phyloP scores from a whole-genome alignment of 805 yeast species.

The Isabelozyma pseudorhagii region DNA sequence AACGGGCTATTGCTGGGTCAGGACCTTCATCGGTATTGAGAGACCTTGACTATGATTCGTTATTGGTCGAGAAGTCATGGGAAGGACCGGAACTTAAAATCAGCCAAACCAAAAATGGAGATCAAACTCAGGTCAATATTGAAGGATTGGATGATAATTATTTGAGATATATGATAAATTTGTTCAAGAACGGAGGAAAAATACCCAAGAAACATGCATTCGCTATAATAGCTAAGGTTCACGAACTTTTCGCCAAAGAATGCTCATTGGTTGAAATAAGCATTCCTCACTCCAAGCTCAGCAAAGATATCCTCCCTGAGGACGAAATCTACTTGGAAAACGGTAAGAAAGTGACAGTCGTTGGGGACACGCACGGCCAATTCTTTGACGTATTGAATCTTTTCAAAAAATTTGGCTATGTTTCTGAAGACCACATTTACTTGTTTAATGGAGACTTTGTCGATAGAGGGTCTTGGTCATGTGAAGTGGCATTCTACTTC shows the following conservation, averaged over 20 bases:
- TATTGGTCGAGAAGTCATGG: slow-evolving; percentile 52
- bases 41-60: slow-evolving; percentile 43
- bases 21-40: slow-evolving; percentile 52
- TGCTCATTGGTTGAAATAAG: slow-evolving; percentile 73
- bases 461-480: slow-evolving; percentile 97
- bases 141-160: slow-evolving; percentile 49
- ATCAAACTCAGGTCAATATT: slow-evolving; percentile 27
- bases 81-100: slow-evolving; percentile 56
- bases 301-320: not conserved
- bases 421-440: slow-evolving; percentile 63
- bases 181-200: slow-evolving; percentile 70
- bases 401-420: slow-evolving; percentile 72
- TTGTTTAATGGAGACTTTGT: slow-evolving; percentile 97
- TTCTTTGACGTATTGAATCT: slow-evolving; percentile 84
- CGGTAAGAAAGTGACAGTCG: slow-evolving; percentile 66
- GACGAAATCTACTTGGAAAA: slow-evolving; percentile 22
- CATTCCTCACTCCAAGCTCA: slow-evolving; percentile 30
- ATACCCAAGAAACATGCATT: slow-evolving; percentile 81
- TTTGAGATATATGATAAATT: slow-evolving; percentile 59
- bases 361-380: slow-evolving; percentile 98
- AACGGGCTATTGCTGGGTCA: slow-evolving; percentile 77
- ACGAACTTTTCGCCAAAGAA: slow-evolving; percentile 61
- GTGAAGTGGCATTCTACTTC: slow-evolving; percentile 85
- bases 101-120: slow-evolving; percentile 22
- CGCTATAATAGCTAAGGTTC: slow-evolving; percentile 73